phyloP scores from a whole-genome alignment of 768 basidiomycete species.

The Holtermannia corniformis region DNA sequence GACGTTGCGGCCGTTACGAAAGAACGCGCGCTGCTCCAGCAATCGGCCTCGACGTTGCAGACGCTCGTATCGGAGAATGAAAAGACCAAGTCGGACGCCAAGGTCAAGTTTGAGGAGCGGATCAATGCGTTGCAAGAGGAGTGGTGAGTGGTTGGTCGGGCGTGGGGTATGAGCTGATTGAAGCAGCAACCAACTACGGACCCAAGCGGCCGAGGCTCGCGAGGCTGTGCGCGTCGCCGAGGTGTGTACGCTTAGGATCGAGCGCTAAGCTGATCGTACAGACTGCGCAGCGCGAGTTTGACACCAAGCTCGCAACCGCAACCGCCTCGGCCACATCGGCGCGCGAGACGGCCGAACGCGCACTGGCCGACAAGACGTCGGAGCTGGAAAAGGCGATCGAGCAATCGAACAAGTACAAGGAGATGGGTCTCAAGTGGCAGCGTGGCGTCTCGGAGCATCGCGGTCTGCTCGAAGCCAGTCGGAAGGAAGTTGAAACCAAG shows the following conservation, averaged over 20 bases:
- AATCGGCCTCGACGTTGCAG: constrained; percentile 80
- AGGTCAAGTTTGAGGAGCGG: constrained; percentile 68
- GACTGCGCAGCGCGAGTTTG: constrained; percentile 17
- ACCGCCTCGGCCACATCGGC: constrained; percentile 21
- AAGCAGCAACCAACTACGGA: constrained; percentile 25
- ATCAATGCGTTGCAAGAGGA: constrained; percentile 69
- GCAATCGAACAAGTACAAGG: constrained; percentile 12
- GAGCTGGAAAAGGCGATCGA: constrained; percentile 19
- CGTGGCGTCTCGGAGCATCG: too few species aligned
- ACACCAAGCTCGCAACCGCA: constrained; percentile 21
- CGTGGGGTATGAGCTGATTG: constrained; percentile 3
- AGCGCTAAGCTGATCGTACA: constrained; percentile 1
- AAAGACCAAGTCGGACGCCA: constrained; percentile 70
- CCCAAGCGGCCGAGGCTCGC: constrained; percentile 23
- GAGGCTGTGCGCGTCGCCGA: constrained; percentile 27
- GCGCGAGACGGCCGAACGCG: constrained; percentile 21
- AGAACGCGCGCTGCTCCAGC: constrained; percentile 75
- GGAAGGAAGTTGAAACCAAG: constrained; percentile 15
- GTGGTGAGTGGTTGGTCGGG: constrained; percentile 48
- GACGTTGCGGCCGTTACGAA: constrained; percentile 71
- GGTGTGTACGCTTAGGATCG: constrained; percentile 5
- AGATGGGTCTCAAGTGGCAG: constrained; percentile 30
- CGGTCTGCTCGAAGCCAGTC: neutral
- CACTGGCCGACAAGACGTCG: constrained; percentile 13
- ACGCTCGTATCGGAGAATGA: constrained; percentile 84